Evolutionary conservation across 2,329 filamentous ascomycete species (phyloP).

Genomic region (Colletotrichum orbiculare): DNA sequence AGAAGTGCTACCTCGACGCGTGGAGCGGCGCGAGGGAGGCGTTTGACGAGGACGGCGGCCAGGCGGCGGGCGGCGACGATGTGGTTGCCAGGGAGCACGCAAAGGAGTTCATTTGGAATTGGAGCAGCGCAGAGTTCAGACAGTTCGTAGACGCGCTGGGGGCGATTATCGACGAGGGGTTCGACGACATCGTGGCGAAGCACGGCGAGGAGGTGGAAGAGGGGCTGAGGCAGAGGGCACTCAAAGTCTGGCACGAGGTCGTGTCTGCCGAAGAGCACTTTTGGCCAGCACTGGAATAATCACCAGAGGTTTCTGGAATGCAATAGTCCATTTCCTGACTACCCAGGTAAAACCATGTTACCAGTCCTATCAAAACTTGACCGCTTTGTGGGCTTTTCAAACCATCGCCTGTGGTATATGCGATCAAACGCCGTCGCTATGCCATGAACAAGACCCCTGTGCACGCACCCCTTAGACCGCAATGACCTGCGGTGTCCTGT

Average conservation of each 20-base stretch:
- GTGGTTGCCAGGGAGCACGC: conserved; percentile 73
- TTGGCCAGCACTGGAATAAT: conserved; percentile 57
- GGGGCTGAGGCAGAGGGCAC: conserved; percentile 50
- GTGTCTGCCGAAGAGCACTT: conserved; percentile 68
- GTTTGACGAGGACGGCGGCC: conserved; percentile 38
- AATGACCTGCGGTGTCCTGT: conserved; percentile 16
- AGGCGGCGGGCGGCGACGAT: conserved; percentile 50
- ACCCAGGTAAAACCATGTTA: neutral
- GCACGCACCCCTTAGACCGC: conserved; percentile 10
- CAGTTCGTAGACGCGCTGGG: conserved; percentile 68
- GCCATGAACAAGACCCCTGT: conserved; percentile 8
- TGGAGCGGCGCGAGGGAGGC: conserved; percentile 64
- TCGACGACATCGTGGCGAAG: conserved; percentile 50
- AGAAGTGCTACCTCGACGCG: conserved; percentile 71
- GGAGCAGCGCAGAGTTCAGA: conserved; percentile 71
- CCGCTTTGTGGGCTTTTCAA: neutral
- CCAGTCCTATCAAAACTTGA: neutral
- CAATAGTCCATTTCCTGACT: neutral
- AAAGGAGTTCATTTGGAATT: conserved; percentile 75
- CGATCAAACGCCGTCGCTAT: conserved; percentile 35
- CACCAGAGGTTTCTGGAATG: neutral
- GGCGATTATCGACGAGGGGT: conserved; percentile 65
- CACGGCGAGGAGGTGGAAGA: conserved; percentile 45
- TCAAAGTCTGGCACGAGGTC: conserved; percentile 60
- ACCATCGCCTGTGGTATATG: conserved; percentile 25